Percentiles rank a stretch among this genome's conserved stretches.
Evolutionary conservation across 441 rosid species (phyloP).

Genomic region (Flueggea neowawraea): DNA sequence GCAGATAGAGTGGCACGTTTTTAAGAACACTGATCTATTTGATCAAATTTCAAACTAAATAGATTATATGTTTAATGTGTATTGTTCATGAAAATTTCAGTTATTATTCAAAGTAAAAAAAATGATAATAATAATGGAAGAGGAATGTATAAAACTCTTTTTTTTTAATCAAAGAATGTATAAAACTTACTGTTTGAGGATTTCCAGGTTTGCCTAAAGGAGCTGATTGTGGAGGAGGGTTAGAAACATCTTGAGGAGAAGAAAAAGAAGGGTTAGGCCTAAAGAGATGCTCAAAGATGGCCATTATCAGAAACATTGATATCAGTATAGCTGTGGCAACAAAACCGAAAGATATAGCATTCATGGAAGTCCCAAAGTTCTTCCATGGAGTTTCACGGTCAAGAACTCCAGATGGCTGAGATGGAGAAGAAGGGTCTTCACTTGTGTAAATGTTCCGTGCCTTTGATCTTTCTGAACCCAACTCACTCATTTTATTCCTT

Average conservation of each 20-base stretch:
- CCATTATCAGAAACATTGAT: conserved; percentile 95
- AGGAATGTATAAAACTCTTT: neutral
- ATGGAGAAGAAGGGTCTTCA: conserved; percentile 38
- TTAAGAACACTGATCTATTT: too few relatives aligned
- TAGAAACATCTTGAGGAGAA: conserved; percentile 40
- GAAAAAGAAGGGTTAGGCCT: conserved; percentile 61
- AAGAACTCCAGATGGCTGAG: conserved; percentile 28
- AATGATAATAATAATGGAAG: neutral
- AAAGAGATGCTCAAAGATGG: conserved; percentile 80
- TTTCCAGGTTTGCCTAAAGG: conserved; percentile 30
- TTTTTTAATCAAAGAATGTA: neutral
- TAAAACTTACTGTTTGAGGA: conserved; percentile 38
- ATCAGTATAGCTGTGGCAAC: conserved; percentile 98
- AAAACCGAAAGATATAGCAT: conserved; percentile 89
- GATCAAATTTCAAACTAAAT: too few relatives aligned
- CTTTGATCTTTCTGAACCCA: conserved; percentile 49
- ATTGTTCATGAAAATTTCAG: too few relatives aligned
- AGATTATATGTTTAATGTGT: too few relatives aligned
- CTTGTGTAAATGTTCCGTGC: conserved; percentile 64
- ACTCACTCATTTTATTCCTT: conserved; percentile 32
- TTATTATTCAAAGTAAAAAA: neutral
- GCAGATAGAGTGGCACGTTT: too few relatives aligned
- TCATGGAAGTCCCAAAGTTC: conserved; percentile 70
- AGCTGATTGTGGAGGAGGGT: conserved; percentile 24
- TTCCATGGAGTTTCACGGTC: conserved; percentile 65